Evolutionary conservation across 1,284 basidiomycete genomes (phyloP).

Genomic region (Pseudozyma thailandica): DNA sequence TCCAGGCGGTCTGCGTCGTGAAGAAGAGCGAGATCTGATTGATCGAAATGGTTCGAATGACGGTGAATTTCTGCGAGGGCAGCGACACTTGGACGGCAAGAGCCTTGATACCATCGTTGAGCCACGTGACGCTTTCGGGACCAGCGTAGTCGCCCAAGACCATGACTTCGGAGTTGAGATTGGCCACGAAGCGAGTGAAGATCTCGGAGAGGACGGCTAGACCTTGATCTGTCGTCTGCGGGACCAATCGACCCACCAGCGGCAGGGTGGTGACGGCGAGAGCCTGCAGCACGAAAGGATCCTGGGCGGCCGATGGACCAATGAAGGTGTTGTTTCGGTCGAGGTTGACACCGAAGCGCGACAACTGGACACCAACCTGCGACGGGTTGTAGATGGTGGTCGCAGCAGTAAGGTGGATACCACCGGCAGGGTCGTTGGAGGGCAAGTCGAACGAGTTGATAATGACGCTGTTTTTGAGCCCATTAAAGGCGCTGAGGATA

Average conservation of each 20-base stretch:
- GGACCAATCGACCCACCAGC: conserved; percentile 76
- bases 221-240: conserved; percentile 73
- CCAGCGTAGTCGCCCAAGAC: conserved; percentile 77
- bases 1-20: conserved; percentile 71
- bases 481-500: conserved; percentile 79
- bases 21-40: conserved; percentile 77
- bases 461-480: conserved; percentile 75
- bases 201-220: conserved; percentile 75
- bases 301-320: conserved; percentile 73
- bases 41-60: conserved; percentile 77
- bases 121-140: conserved; percentile 76
- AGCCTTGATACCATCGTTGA: conserved; percentile 79
- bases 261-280: conserved; percentile 73
- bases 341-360: conserved; percentile 75
- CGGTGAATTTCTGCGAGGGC: conserved; percentile 76
- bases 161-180: conserved; percentile 74
- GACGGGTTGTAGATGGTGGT: conserved; percentile 78
- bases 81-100: conserved; percentile 75
- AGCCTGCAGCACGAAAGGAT: conserved; percentile 74
- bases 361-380: conserved; percentile 79
- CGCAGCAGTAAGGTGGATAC: conserved; percentile 77
- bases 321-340: conserved; percentile 74
- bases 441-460: conserved; percentile 80
- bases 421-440: conserved; percentile 78
- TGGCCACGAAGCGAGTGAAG: conserved; percentile 80